These are phyloP conservation scores for Bisporella sp. DNA, from an alignment of 2,329 filamentous ascomycete genomes.

Conservation along the genomic window DNA sequence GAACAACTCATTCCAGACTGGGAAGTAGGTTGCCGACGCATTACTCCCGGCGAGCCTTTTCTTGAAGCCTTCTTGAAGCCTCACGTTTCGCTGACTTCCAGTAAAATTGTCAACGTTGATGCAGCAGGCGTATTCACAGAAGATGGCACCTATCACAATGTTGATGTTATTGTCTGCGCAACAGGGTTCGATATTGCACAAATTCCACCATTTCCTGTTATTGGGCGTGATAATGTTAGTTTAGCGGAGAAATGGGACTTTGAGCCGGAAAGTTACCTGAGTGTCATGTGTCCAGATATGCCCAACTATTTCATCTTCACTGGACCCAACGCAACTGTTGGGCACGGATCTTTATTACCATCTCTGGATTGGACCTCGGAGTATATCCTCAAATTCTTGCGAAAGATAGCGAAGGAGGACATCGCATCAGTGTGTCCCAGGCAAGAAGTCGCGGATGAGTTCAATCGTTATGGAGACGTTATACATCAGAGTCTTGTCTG, in stretches of 20 bases:
- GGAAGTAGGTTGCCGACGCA: constrained; percentile 1
- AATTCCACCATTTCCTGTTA: constrained; percentile 13
- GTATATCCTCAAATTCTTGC: constrained; percentile 26
- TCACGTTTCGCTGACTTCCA: not conserved
- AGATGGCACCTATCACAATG: not conserved
- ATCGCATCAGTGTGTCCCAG: constrained; percentile 30
- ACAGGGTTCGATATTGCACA: constrained; percentile 24
- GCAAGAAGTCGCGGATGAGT: constrained; percentile 29
- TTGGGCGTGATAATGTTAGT: constrained; percentile 7
- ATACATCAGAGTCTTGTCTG: constrained; percentile 36
- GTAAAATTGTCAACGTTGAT: not conserved
- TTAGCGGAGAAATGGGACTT: constrained; percentile 21
- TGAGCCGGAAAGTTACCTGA: constrained; percentile 13
- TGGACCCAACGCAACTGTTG: constrained; percentile 10
- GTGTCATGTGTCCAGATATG: constrained; percentile 6
- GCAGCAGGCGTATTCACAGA: not conserved
- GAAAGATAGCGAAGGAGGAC: constrained; percentile 28
- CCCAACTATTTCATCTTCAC: constrained; percentile 15
- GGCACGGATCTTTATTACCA: constrained; percentile 21
- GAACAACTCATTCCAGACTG: not conserved
- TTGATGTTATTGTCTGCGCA: constrained; percentile 18
- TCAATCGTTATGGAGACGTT: constrained; percentile 34
- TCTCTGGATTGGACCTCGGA: constrained; percentile 27
- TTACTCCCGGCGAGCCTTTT: not conserved
- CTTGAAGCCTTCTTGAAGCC: not conserved